phyloP scores from a whole-genome alignment of 768 basidiomycete genomes.

The Termitomyces sp. region DNA sequence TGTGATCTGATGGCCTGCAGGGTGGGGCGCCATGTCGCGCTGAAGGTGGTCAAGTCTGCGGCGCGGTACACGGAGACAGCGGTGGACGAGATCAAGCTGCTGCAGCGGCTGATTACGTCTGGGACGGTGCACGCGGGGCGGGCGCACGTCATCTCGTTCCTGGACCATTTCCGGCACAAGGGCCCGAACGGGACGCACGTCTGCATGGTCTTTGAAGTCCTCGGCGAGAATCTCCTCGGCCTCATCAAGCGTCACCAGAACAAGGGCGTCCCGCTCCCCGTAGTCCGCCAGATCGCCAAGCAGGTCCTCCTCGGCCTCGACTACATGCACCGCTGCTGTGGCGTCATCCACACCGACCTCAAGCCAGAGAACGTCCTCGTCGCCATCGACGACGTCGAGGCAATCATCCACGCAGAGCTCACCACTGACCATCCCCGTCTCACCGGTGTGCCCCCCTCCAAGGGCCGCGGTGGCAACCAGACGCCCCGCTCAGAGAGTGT shows the following conservation, averaged over 20 bases:
- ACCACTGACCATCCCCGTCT: conserved; percentile 63
- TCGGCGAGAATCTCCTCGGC: conserved; percentile 93
- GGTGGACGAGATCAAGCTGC: conserved; percentile 96
- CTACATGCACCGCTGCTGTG: conserved; percentile 97
- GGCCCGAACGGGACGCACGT: conserved; percentile 97
- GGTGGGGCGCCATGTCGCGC: conserved; percentile 92
- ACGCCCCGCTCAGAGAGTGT: conserved; percentile 77
- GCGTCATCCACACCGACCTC: conserved; percentile 95
- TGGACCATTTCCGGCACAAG: conserved; percentile 95
- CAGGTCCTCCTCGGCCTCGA: conserved; percentile 93
- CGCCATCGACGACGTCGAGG: conserved; percentile 93
- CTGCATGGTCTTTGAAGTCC: conserved; percentile 99
- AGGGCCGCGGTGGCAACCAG: conserved; percentile 93
- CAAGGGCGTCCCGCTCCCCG: conserved; percentile 89
- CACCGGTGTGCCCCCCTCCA: conserved; percentile 89
- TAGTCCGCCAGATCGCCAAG: conserved; percentile 96
- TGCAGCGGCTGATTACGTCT: conserved; percentile 91
- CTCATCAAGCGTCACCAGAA: conserved; percentile 98
- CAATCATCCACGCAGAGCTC: conserved; percentile 83
- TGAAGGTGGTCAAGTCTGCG: conserved; percentile 99
- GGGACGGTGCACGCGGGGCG: conserved; percentile 66
- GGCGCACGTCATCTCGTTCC: conserved; percentile 93
- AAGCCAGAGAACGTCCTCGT: conserved; percentile 99
- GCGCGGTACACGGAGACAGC: conserved; percentile 97
- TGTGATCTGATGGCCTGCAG: conserved; percentile 37